Evolutionary conservation across 2,329 filamentous ascomycete genomes (phyloP), one percentile per base, ranked within the genome.

Genomic region (Fusarium drepaniforme): DNA sequence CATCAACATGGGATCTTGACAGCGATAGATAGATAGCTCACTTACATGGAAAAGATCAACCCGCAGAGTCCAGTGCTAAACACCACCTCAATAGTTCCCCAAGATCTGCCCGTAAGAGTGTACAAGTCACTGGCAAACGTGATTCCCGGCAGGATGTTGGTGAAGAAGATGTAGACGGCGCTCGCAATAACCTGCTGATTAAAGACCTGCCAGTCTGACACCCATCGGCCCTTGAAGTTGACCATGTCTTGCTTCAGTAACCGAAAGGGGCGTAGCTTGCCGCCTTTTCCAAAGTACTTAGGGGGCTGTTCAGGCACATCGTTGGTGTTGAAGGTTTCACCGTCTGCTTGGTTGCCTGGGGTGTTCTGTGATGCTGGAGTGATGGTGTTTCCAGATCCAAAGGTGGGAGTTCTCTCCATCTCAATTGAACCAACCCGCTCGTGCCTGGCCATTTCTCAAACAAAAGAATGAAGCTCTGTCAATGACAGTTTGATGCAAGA

Each of bases 1-100:
- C 12, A 60, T 73, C 5, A 74, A 33, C 30, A 58, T 59, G 21
- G 3, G 11, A 53, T 40, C 8, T 16, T 42, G n/a, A 18, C 5
- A 35, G 5, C 12, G 23, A 11, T 7, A 38, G 3, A 4, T 8
- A 30, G 12, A 9, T 30, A 30, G 12, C 13, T 4, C 25, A 81
- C 83, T 76, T 81, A 90, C 89, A 92, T 66, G 13, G 89, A 88
- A 79, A 93, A 93, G 33, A 92, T 88, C 49, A 92, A 80, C 1
- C 90, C 90, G 80, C 90, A 92, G 3, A 93, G 81, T 0, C 90
- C 91, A 3, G 91, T 93, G 74, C 90, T 92, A 67, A 92, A 89
- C 2, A 93, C 90, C 9, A 93, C 90, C 78, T 93, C 91, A 64
- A 93, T 91, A 1, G 91, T 91, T 1, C 90, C 90, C 89, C 90